Evolutionary conservation across 148 eudicot species (phyloP).

Genomic region (Cornus kousa): DNA sequence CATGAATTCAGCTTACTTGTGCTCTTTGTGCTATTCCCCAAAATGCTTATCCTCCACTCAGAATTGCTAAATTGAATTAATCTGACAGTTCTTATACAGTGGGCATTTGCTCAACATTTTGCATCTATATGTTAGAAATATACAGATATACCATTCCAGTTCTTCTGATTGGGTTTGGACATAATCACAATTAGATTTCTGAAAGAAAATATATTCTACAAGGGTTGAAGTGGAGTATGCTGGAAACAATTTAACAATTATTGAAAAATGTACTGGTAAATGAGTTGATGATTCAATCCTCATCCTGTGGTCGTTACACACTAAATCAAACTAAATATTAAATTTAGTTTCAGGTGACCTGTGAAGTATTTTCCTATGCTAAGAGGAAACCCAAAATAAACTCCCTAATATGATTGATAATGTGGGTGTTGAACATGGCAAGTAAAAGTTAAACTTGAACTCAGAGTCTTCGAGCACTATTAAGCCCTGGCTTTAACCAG

Average conservation of each 20-base stretch:
- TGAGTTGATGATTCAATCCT: too few species aligned
- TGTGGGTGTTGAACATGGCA: too few species aligned
- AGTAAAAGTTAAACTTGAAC: too few species aligned
- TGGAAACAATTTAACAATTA: neutral
- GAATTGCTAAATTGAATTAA: neutral
- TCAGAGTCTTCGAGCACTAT: too few species aligned
- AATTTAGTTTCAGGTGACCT: neutral
- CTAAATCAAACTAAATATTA: neutral
- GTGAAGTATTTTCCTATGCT: neutral
- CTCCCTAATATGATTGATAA: neutral
- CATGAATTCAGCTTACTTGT: neutral
- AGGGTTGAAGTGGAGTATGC: neutral
- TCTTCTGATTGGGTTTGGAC: neutral
- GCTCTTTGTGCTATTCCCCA: neutral
- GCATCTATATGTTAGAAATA: neutral
- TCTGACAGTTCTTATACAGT: neutral
- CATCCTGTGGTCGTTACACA: neutral
- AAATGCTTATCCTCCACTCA: neutral
- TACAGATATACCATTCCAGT: neutral
- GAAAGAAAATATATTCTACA: neutral
- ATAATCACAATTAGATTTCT: neutral
- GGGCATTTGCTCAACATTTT: slow-evolving; percentile 1
- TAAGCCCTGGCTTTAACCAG: too few species aligned
- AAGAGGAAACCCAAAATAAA: neutral
- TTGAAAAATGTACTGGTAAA: too few species aligned